These are phyloP conservation scores for Adansonia grandidieri DNA, from an alignment of 441 rosid genomes.

Conservation along the genomic window DNA sequence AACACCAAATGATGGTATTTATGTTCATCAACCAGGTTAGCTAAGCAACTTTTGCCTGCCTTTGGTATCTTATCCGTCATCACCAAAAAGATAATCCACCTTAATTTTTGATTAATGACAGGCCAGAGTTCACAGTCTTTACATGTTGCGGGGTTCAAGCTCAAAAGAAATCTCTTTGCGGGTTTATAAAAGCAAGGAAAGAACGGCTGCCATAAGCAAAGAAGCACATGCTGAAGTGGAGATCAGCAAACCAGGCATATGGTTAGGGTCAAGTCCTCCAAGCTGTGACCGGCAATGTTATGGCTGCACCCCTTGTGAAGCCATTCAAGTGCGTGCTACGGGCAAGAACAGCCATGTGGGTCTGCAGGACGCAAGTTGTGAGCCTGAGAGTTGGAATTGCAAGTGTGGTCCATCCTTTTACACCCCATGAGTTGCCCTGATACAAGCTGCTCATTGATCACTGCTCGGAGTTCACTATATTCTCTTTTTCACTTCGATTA, in stretches of 20 bases:
- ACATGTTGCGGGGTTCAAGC: conserved; percentile 18
- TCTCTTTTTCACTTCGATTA: not conserved
- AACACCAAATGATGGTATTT: conserved; percentile 24
- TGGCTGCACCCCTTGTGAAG: conserved; percentile 63
- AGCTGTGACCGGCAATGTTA: conserved; percentile 58
- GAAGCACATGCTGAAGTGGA: not conserved
- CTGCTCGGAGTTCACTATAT: not conserved
- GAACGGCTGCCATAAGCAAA: not conserved
- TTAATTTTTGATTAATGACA: conserved; percentile 17
- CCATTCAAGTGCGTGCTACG: conserved; percentile 56
- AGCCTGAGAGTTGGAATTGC: conserved; percentile 76
- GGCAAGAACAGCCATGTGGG: conserved; percentile 36
- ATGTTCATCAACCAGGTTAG: conserved; percentile 40
- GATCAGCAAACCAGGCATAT: conserved; percentile 22
- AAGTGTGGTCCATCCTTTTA: conserved; percentile 61
- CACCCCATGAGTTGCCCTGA: conserved; percentile 39
- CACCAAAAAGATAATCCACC: not conserved
- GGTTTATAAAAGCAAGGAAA: not conserved
- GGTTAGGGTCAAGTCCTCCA: conserved; percentile 60
- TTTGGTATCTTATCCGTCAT: not conserved
- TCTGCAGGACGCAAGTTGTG: conserved; percentile 55
- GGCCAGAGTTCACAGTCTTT: conserved; percentile 30
- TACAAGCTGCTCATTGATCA: not conserved
- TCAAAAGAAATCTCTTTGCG: conserved; percentile 26
- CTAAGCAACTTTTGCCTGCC: not conserved